Conservation (phyloP, 345 rosid genomes). For the Trapa bicornis region DNA sequence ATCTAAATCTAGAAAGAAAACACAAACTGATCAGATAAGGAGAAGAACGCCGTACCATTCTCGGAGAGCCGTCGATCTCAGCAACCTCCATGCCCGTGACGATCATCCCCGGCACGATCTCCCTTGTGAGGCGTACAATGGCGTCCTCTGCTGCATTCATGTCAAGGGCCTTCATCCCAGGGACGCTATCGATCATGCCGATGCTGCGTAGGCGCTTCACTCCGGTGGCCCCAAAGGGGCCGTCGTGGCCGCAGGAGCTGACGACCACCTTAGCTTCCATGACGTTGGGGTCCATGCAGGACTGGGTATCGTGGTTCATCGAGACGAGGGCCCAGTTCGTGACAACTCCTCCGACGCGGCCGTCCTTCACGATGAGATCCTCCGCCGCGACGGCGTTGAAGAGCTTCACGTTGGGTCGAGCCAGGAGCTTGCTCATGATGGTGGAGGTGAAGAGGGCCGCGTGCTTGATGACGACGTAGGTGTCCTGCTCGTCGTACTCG, state of each 20-base stretch:
- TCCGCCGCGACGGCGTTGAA: slow-evolving; percentile 90
- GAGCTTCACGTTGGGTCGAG: slow-evolving; percentile 87
- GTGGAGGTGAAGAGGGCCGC: slow-evolving; percentile 93
- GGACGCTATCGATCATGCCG: slow-evolving; percentile 66
- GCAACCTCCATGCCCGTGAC: slow-evolving; percentile 95
- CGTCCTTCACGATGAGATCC: slow-evolving; percentile 75
- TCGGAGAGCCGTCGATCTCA: slow-evolving; percentile 82
- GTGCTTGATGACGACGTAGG: slow-evolving; percentile 77
- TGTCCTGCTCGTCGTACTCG: slow-evolving; percentile 77
- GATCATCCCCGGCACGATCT: slow-evolving; percentile 86
- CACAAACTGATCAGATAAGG: not conserved
- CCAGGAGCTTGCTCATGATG: slow-evolving; percentile 91
- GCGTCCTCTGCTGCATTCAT: slow-evolving; percentile 93
- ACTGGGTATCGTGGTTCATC: slow-evolving; percentile 86
- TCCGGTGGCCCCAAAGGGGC: slow-evolving; percentile 87
- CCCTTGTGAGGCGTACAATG: slow-evolving; percentile 70
- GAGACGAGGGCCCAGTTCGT: slow-evolving; percentile 97
- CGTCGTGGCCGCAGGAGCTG: slow-evolving; percentile 92
- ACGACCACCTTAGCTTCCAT: slow-evolving; percentile 97
- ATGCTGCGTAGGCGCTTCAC: slow-evolving; percentile 85
- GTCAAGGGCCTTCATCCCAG: slow-evolving; percentile 84
- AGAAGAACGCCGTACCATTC: slow-evolving; percentile 39
- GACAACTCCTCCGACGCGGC: slow-evolving; percentile 66
- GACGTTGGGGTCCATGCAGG: slow-evolving; percentile 94
- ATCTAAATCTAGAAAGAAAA: not conserved